Evolutionary conservation across 192 early-diverging fungal species (phyloP).

Genomic region (Spizellomyces sp.): DNA sequence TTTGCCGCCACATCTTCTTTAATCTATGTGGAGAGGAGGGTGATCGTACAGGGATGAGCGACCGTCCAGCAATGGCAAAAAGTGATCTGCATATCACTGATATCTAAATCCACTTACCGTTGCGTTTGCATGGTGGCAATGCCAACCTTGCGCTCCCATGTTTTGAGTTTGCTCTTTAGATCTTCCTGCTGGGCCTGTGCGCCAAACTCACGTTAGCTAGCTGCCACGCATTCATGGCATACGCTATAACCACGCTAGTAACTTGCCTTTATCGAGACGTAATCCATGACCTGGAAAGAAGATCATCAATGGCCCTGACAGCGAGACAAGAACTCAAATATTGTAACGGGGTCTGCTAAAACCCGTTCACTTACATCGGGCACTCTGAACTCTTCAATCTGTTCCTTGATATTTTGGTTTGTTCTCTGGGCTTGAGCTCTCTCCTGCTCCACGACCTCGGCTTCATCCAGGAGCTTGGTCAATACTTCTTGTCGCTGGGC

Average conservation of each 20-base stretch:
- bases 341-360: too few relatives aligned
- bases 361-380: slow-evolving; percentile 44
- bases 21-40: slow-evolving; percentile 28
- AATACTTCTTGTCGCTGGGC: slow-evolving; percentile 48
- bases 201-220: not conserved
- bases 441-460: slow-evolving; percentile 44
- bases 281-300: slow-evolving; percentile 51
- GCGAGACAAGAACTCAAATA: not conserved
- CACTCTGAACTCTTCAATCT: slow-evolving; percentile 55
- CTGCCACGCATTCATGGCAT: too few relatives aligned
- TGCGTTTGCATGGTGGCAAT: slow-evolving; percentile 55
- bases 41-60: not conserved
- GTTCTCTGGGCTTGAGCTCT: slow-evolving; percentile 36
- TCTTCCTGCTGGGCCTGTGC: slow-evolving; percentile 55
- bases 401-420: slow-evolving; percentile 36
- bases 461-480: slow-evolving; percentile 47
- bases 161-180: slow-evolving; percentile 50
- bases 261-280: slow-evolving; percentile 43
- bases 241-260: not conserved
- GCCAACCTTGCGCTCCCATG: slow-evolving; percentile 61
- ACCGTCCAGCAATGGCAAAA: not conserved
- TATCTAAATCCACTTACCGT: slow-evolving; percentile 31
- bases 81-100: not conserved
- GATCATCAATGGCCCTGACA: not conserved
- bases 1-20: slow-evolving; percentile 53